Base-by-base conservation (phyloP, 495 filamentous ascomycete species). In the Talaromyces ruber region DNA sequence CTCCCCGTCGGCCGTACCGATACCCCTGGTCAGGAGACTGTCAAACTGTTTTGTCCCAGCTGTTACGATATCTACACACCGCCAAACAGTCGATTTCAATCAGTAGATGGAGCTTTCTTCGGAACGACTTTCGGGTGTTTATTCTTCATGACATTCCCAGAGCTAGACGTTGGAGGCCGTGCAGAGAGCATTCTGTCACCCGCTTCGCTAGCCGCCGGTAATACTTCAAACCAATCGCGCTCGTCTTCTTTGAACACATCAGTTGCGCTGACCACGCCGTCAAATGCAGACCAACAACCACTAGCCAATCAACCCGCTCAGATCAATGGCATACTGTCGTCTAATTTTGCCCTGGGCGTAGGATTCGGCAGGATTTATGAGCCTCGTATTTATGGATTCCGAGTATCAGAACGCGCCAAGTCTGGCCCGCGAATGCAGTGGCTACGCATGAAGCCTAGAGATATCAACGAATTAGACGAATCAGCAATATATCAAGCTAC, bases 111-210 rank as follows among this genome's bases (percentile, higher is more conserved):
- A 24, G 93, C 94, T 16, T 98, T 97, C 79, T 98, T 98, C 70
- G 94, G 94, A 34, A 93, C 94, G 39, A 98, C 94, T 0, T 98
- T 98, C 71, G 91, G 86, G 52, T 88, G 85, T 66, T 86, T 98
- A 51, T 98, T 98, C 81, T 91, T 98, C 73, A 93, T 98, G 80
- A 98, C 92, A 26, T 98, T 97, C 74, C 93, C 95, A 30, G 95
- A 98, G 66, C 84, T 97, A 68, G 91, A 96, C 63, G 84, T 98
- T 54, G 71, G 72, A 45, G 71, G 72, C 43, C 71, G 79, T 63
- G 64, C 70, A 26, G 70, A 76, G 45, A 65, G 61, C 26, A 59
- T 69, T 3, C 53, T 69, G 25, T 70, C 63, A 60, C 72, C 60
- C 66, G 70, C 64, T 70, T 75, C 54, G 78, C 81, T 45, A 72